Evolutionary conservation across 768 basidiomycete genomes (phyloP).

Genomic region (Gymnopilus dilepis): DNA sequence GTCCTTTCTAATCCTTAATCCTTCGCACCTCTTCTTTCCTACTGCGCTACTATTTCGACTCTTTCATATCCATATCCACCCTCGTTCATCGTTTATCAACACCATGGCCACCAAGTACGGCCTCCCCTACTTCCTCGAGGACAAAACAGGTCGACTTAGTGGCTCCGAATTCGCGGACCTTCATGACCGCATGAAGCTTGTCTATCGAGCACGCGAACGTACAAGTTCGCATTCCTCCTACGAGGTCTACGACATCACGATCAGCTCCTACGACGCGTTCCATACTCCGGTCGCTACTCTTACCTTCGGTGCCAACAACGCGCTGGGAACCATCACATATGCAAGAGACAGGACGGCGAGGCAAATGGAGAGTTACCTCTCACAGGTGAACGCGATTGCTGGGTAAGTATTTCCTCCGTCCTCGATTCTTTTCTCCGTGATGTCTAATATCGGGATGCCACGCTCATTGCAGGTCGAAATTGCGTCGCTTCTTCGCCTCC

Average conservation of each 20-base stretch:
- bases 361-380: conserved; percentile 60
- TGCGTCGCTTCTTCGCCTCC: conserved; percentile 60
- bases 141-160: conserved; percentile 56
- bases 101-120: conserved; percentile 40
- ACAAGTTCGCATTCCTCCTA: conserved; percentile 47
- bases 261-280: conserved; percentile 28
- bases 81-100: neutral
- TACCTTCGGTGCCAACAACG: conserved; percentile 53
- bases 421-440: neutral
- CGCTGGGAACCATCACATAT: conserved; percentile 58
- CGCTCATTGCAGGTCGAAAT: conserved; percentile 39
- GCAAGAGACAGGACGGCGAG: conserved; percentile 33
- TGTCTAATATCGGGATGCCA: neutral
- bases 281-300: conserved; percentile 50
- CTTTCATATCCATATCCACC: neutral
- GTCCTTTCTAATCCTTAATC: no score
- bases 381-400: conserved; percentile 42
- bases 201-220: conserved; percentile 52
- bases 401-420: conserved; percentile 41
- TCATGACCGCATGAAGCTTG: conserved; percentile 61
- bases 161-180: conserved; percentile 68
- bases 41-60: no score
- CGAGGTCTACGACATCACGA: conserved; percentile 54
- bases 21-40: no score
- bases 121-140: conserved; percentile 68